A percentile compares a stretch with the other conserved stretches of the same genome.
Conservation (phyloP, 1,284 basidiomycete species). For the Moniliophthora roreri region DNA sequence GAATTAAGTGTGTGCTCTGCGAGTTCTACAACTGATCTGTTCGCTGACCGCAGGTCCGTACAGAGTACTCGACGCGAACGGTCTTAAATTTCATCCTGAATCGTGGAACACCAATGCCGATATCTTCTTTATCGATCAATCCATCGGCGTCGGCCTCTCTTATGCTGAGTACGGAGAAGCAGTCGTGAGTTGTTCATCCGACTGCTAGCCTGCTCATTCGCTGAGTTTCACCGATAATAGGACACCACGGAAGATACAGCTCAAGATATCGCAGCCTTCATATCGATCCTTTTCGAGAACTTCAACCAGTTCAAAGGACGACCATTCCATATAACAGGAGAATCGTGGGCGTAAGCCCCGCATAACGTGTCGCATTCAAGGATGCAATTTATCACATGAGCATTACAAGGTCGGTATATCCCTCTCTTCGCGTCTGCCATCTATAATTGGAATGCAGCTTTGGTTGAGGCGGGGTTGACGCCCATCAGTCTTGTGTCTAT, state of each 20-base stretch:
- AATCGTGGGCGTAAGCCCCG: slow-evolving; percentile 59
- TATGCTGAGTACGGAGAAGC: slow-evolving; percentile 70
- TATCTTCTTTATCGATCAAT: slow-evolving; percentile 72
- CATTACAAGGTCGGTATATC: slow-evolving; percentile 53
- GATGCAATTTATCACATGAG: not conserved
- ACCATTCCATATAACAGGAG: slow-evolving; percentile 73
- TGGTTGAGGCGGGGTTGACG: slow-evolving; percentile 42
- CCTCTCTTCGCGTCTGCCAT: slow-evolving; percentile 65
- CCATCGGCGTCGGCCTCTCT: slow-evolving; percentile 68
- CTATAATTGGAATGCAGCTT: slow-evolving; percentile 56
- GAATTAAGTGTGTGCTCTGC: slow-evolving; percentile 38
- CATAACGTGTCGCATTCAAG: not conserved
- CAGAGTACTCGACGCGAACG: slow-evolving; percentile 41
- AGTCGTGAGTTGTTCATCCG: slow-evolving; percentile 40
- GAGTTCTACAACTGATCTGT: not conserved
- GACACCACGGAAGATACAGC: slow-evolving; percentile 52
- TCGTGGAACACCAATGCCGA: slow-evolving; percentile 73
- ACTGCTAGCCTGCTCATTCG: not conserved
- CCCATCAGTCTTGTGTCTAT: slow-evolving; percentile 65
- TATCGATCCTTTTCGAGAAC: slow-evolving; percentile 58
- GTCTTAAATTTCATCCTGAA: slow-evolving; percentile 54
- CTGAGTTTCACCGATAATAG: slow-evolving; percentile 16
- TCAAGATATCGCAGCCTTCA: slow-evolving; percentile 52
- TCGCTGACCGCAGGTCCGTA: slow-evolving; percentile 42
- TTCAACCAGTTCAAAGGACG: slow-evolving; percentile 53